Base-by-base conservation (phyloP, 2,329 filamentous ascomycete species). In the Claviceps purpurea region DNA sequence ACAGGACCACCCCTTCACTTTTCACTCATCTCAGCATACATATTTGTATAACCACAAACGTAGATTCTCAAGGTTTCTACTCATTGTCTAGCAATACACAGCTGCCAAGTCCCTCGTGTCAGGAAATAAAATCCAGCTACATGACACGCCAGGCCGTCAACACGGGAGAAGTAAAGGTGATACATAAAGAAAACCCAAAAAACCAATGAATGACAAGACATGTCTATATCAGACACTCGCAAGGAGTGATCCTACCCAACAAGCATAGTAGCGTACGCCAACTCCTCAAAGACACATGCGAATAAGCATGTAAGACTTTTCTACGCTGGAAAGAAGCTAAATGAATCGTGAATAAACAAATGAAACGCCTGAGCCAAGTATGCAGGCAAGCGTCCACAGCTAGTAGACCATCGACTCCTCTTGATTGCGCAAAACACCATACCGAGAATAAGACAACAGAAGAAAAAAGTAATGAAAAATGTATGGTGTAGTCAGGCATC, bases 341-440 rank as follows among this genome's bases (percentile, higher is more conserved):
- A 41, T 20, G 34, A 52, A 41, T 26, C 37, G 34, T 41, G 30
- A 50, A 50, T 24, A 8, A 22, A 46, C 51, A 45, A 45, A 50
- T 26, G 38, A 56, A 54, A 54, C 42, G 50, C 50, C 44, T 22
- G 18, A 22, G 18, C 30, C 40, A 34, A 34, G 40, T 50, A 52
- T 54, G 41, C 50, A 50, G 48, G 41, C 43, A 50, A 56, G 50
- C 40, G 26, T 37, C 39, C 43, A 52, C 30, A 20, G 18, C 4
- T 1, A 6, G 16, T 47, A 2, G n/a, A 11, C 37, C 20, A 42
- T 34, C 18, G 37, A 38, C 44, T 50, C 42, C 42, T 42, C 18
- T 47, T 16, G 34, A 22, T 43, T 22, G 5, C n/a, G 26, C 14
- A 16, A n/a, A 14, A 8, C 20, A 30, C n/a, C 26, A 40, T 20